Evolutionary conservation across 1,284 basidiomycete genomes (phyloP), one percentile per base, ranked within the genome.

Genomic region (Phellopilus nigrolimitatus): DNA sequence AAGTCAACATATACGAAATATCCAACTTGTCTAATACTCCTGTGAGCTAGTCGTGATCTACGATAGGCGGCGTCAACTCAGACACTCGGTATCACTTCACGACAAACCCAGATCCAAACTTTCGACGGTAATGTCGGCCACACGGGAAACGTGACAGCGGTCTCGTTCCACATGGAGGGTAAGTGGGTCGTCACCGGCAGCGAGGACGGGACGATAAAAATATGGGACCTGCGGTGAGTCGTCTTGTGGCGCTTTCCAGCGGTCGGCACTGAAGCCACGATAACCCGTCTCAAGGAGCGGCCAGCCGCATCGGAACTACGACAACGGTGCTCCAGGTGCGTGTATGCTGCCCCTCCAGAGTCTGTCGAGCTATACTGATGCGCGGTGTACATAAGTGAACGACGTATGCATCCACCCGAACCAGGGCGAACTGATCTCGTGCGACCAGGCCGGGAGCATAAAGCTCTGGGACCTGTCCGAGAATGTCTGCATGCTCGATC

Each of bases 401-500:
- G 97, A 99, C 66, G 91, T 99, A 36, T 90, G 92, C 44, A 90
- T 99, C 33, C 97, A 99, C 69, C 97, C 97, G 15, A 99, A 99
- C 70, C 97, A 99, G 70, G 95, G 95, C 45, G 97, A 99, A 68
- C 79, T 99, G 51, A 94, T 99, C 61, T 94, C 91, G 13, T 99
- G 97, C 70, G 97, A 99, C 71, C 95, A 99, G 73, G 85, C 88
- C 33, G 97, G 97, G n/a, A 91, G 91, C 59, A 95, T 99, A 62
- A 98, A 98, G 68, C 94, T 98, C 56, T 99, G 97, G 97, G 97
- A 99, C 70, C 71, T 99, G 53, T 92, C 91, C 1, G 95, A 95
- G 68, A 97, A 98, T 66, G 84, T 91, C 25, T 99, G 95, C 69
- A 95, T 91, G 25, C 93, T 99, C 66, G 95, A 99, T 69, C 75